Percentiles rank a stretch among this genome's conserved stretches.
Evolutionary conservation across 176 grass and related monocot genomes (phyloP).

Genomic region (Pontederia crassipes): DNA sequence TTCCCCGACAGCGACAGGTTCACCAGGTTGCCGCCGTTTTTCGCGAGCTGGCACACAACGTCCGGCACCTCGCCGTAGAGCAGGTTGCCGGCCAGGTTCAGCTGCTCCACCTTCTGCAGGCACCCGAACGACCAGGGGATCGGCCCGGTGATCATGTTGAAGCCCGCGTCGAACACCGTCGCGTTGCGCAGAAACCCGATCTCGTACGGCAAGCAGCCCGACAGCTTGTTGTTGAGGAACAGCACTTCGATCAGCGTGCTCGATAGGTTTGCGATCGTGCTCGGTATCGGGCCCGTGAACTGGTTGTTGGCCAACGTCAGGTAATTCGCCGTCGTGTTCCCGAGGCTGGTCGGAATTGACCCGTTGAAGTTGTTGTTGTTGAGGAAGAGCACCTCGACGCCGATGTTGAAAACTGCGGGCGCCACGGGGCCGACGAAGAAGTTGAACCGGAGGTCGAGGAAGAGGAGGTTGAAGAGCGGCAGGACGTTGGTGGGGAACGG

Average conservation of each 20-base stretch:
- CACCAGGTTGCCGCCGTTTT: slow-evolving; percentile 4
- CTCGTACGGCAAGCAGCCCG: slow-evolving; percentile 4
- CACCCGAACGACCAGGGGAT: slow-evolving; percentile 10
- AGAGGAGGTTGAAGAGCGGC: slow-evolving; percentile 1
- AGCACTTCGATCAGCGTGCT: slow-evolving; percentile 9
- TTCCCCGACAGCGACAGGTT: slow-evolving; percentile 9
- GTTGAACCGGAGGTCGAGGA: slow-evolving; percentile 11
- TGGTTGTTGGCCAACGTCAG: slow-evolving; percentile 11
- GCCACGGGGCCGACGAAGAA: slow-evolving; percentile 2
- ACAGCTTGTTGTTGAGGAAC: slow-evolving; percentile 14
- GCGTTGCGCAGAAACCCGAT: neutral
- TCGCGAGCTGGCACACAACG: slow-evolving; percentile 6
- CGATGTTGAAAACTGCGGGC: neutral
- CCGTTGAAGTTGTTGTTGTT: slow-evolving; percentile 5
- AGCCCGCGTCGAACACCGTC: slow-evolving; percentile 11
- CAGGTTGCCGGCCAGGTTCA: slow-evolving; percentile 7
- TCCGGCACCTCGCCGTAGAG: slow-evolving; percentile 14
- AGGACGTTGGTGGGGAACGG: neutral
- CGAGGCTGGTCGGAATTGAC: neutral
- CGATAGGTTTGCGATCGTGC: neutral
- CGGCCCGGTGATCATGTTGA: slow-evolving; percentile 6
- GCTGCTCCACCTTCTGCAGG: slow-evolving; percentile 12
- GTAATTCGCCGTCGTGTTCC: neutral
- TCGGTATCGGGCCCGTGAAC: slow-evolving; percentile 2
- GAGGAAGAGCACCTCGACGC: slow-evolving; percentile 11